Conservation (phyloP, 2,329 filamentous ascomycete genomes). For the Elsinoe australis region DNA sequence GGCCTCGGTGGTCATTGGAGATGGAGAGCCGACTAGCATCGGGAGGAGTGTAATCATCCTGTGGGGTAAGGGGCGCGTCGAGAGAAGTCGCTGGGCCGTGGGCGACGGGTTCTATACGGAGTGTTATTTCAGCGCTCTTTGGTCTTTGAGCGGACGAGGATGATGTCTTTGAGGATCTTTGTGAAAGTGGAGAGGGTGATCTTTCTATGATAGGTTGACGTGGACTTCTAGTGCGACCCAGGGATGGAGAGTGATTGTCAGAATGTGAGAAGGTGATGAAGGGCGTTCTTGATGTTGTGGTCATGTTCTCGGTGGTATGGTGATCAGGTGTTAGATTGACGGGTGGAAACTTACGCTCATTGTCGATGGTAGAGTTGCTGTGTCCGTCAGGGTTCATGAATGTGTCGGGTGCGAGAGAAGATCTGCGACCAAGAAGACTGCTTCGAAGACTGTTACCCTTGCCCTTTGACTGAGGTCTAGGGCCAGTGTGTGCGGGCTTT, state of each 20-base stretch:
- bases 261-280: constrained; percentile 31
- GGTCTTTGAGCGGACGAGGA: constrained; percentile 13
- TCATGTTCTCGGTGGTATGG: constrained; percentile 11
- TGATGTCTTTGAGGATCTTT: constrained; percentile 27
- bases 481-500: constrained; percentile 51
- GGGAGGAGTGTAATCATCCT: constrained; percentile 63
- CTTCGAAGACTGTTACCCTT: constrained; percentile 46
- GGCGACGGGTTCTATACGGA: constrained; percentile 18
- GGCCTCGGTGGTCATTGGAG: constrained; percentile 49
- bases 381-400: constrained; percentile 34
- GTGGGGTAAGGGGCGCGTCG: constrained; percentile 64
- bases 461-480: constrained; percentile 39
- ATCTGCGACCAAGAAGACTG: constrained; percentile 42
- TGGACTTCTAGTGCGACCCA: constrained; percentile 34
- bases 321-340: constrained; percentile 24
- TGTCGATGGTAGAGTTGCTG: constrained; percentile 22
- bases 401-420: constrained; percentile 41
- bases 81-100: constrained; percentile 45
- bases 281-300: constrained; percentile 23
- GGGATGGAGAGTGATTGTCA: constrained; percentile 31
- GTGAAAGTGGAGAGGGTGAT: constrained; percentile 36
- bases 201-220: constrained; percentile 31
- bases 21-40: constrained; percentile 81
- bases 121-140: constrained; percentile 23
- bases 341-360: constrained; percentile 34